phyloP scores from a whole-genome alignment of 2,329 filamentous ascomycete genomes.

The Beauveria australis region DNA sequence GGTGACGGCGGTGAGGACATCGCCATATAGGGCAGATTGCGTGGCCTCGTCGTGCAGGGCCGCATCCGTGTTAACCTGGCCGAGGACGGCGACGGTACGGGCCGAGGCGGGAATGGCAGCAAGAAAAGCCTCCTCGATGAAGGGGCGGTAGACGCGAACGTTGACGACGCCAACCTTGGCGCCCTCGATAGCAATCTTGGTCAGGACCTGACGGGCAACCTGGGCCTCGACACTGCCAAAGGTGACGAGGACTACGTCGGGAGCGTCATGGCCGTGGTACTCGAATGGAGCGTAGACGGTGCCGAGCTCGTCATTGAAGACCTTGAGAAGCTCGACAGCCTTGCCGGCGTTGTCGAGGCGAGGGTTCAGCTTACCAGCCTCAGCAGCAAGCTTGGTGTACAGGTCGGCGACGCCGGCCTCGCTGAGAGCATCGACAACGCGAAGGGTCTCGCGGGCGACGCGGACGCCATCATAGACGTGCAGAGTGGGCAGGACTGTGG shows the following conservation, averaged over 20 bases:
- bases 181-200: slow-evolving; percentile 62
- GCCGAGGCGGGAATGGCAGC: slow-evolving; percentile 68
- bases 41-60: slow-evolving; percentile 27
- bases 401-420: slow-evolving; percentile 59
- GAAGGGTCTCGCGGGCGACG: slow-evolving; percentile 72
- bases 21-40: slow-evolving; percentile 75
- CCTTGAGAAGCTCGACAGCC: slow-evolving; percentile 59
- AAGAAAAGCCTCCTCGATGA: slow-evolving; percentile 90
- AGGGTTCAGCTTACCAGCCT: slow-evolving; percentile 54
- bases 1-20: slow-evolving; percentile 76
- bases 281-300: slow-evolving; percentile 92
- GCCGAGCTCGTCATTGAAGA: slow-evolving; percentile 84
- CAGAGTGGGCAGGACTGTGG: slow-evolving; percentile 70
- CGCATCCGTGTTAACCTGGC: slow-evolving; percentile 70
- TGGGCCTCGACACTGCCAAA: slow-evolving; percentile 91
- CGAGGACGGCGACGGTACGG: slow-evolving; percentile 73
- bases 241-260: slow-evolving; percentile 78
- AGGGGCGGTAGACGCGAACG: slow-evolving; percentile 89
- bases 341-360: slow-evolving; percentile 67
- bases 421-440: slow-evolving; percentile 74
- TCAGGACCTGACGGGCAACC: slow-evolving; percentile 71
- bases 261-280: slow-evolving; percentile 74
- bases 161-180: slow-evolving; percentile 79
- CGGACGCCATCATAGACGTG: slow-evolving; percentile 85
- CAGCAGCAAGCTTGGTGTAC: slow-evolving; percentile 59